A percentile compares a stretch with the other conserved stretches of the same genome.
phyloP scores from a whole-genome alignment of 2,329 filamentous ascomycete species.

The Alternaria angustiovoidea region DNA sequence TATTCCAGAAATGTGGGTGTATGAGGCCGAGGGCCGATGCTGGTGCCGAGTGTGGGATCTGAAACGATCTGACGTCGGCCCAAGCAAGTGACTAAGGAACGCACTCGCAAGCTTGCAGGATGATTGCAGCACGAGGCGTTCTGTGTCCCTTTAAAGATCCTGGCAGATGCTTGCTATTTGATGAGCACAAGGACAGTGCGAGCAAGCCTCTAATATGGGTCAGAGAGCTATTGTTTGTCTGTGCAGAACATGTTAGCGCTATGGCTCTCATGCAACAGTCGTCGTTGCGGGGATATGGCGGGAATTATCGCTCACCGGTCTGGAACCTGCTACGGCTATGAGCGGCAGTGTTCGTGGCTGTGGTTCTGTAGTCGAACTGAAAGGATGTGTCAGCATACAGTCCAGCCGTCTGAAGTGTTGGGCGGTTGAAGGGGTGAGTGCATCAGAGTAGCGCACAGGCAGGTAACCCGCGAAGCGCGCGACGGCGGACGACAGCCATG shows the following conservation, averaged over 20 bases:
- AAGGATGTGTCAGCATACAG: constrained; percentile 42
- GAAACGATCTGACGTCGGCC: constrained; percentile 48
- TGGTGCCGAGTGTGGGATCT: constrained; percentile 48
- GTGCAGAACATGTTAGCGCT: constrained; percentile 39
- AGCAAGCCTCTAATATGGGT: constrained; percentile 42
- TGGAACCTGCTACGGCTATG: constrained; percentile 23
- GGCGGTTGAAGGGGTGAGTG: constrained; percentile 39
- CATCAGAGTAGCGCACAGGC: constrained; percentile 49
- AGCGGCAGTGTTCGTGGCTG: constrained; percentile 40
- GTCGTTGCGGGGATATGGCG: constrained; percentile 10
- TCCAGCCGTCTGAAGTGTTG: constrained; percentile 34
- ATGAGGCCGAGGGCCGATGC: constrained; percentile 44
- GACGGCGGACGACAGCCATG: constrained; percentile 45
- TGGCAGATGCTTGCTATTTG: constrained; percentile 44
- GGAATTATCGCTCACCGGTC: constrained; percentile 37
- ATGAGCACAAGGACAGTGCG: constrained; percentile 43
- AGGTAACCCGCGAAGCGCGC: constrained; percentile 41
- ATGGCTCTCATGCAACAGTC: constrained; percentile 20
- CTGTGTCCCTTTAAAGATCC: constrained; percentile 48
- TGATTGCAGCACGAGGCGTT: constrained; percentile 50
- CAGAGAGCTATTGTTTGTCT: constrained; percentile 42
- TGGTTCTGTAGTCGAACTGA: constrained; percentile 29
- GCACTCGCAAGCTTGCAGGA: constrained; percentile 40
- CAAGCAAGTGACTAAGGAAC: constrained; percentile 48
- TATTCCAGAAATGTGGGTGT: constrained; percentile 47